Percentiles rank a stretch among this genome's conserved stretches.
Conservation (phyloP, 306 rosid species). For the Cicer cuneatum region DNA sequence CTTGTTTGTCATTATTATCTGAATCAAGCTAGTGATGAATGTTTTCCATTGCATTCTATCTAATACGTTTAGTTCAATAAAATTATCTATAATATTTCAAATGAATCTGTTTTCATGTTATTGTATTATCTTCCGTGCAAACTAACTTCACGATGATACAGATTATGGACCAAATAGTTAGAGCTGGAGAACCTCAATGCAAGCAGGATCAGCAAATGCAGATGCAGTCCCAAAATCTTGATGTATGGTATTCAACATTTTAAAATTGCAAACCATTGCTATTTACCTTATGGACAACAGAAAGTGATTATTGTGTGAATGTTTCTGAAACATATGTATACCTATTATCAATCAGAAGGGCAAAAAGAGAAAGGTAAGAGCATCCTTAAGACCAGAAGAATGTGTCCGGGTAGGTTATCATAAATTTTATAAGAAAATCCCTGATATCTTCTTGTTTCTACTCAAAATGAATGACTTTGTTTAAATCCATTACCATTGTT, state of each 20-base stretch:
- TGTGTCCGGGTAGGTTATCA: slow-evolving; percentile 47
- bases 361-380: slow-evolving; percentile 46
- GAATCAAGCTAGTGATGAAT: slow-evolving; percentile 14
- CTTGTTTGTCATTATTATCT: slow-evolving; percentile 23
- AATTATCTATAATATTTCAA: slow-evolving; percentile 8
- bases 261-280: slow-evolving; percentile 26
- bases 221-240: slow-evolving; percentile 46
- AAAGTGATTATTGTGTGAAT: slow-evolving; percentile 3
- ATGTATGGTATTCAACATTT: slow-evolving; percentile 39
- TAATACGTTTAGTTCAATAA: slow-evolving; percentile 9
- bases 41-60: background rate
- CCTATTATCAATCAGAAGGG: slow-evolving; percentile 42
- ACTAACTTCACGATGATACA: slow-evolving; percentile 35
- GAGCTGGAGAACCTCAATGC: slow-evolving; percentile 38
- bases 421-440: slow-evolving; percentile 25
- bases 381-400: slow-evolving; percentile 35
- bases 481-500: slow-evolving; percentile 18
- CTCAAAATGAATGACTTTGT: slow-evolving; percentile 4
- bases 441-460: slow-evolving; percentile 20
- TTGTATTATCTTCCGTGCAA: slow-evolving; percentile 26
- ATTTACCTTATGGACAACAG: slow-evolving; percentile 24
- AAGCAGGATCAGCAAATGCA: slow-evolving; percentile 45
- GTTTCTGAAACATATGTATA: slow-evolving; percentile 17
- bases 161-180: slow-evolving; percentile 38
- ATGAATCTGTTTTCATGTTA: slow-evolving; percentile 1